Conservation (phyloP, 2,329 filamentous ascomycete species). For the Emmonsiellopsis sp. region DNA sequence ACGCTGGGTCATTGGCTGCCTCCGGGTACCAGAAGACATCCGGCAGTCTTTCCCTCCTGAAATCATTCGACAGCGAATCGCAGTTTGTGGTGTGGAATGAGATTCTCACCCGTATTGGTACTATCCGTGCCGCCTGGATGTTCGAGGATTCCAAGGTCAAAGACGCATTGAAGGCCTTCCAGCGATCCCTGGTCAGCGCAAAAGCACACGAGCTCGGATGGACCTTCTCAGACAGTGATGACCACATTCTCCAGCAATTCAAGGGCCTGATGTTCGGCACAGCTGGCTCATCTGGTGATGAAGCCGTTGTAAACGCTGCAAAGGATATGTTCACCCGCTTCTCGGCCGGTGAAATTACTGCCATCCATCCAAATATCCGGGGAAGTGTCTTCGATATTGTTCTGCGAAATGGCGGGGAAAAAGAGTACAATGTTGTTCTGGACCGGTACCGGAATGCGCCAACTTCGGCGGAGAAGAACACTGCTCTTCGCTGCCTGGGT, state of each 20-base stretch:
- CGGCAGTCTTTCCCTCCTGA: slow-evolving; percentile 72
- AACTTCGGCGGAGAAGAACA: slow-evolving; percentile 84
- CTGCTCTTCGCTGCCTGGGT: slow-evolving; percentile 73
- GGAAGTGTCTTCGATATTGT: slow-evolving; percentile 78
- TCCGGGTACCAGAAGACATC: slow-evolving; percentile 93
- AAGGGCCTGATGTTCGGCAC: slow-evolving; percentile 83
- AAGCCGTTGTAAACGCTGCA: slow-evolving; percentile 66
- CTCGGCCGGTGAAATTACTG: slow-evolving; percentile 64
- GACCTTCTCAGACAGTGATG: slow-evolving; percentile 75
- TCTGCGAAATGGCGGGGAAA: slow-evolving; percentile 72
- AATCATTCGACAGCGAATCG: slow-evolving; percentile 70
- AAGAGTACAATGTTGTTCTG: slow-evolving; percentile 73
- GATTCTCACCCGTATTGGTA: slow-evolving; percentile 66
- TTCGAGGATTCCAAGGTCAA: slow-evolving; percentile 67
- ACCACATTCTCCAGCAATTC: slow-evolving; percentile 87
- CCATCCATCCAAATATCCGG: slow-evolving; percentile 86
- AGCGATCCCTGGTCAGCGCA: slow-evolving; percentile 64
- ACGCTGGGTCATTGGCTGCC: slow-evolving; percentile 79
- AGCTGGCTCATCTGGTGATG: slow-evolving; percentile 72
- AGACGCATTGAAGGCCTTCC: slow-evolving; percentile 74
- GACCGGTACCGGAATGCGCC: slow-evolving; percentile 66
- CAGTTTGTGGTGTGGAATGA: slow-evolving; percentile 96
- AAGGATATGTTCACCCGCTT: slow-evolving; percentile 89
- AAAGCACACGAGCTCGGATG: slow-evolving; percentile 85
- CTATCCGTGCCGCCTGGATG: slow-evolving; percentile 78